Evolutionary conservation across 2,329 filamentous ascomycete genomes (phyloP).

Genomic region (Furcasterigmium furcatum): DNA sequence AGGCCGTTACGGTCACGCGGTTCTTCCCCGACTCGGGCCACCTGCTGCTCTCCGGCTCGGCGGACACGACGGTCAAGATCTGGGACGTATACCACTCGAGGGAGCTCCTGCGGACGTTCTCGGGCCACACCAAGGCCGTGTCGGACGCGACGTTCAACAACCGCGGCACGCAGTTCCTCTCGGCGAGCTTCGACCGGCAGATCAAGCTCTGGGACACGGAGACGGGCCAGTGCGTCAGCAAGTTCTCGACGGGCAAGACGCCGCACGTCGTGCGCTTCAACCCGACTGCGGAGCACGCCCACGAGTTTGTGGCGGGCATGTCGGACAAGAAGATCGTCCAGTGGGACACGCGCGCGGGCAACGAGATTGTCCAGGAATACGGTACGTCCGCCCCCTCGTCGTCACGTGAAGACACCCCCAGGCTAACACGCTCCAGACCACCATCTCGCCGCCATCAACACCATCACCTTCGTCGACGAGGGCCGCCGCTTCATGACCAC

Average conservation of each 20-base stretch:
- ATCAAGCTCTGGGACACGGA: slow-evolving; percentile 99
- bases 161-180: slow-evolving; percentile 80
- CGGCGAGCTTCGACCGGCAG: slow-evolving; percentile 87
- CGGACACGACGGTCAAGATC: slow-evolving; percentile 87
- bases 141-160: slow-evolving; percentile 87
- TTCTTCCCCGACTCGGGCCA: slow-evolving; percentile 91
- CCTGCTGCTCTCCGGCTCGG: slow-evolving; percentile 82
- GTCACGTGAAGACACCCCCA: no score
- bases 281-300: slow-evolving; percentile 68
- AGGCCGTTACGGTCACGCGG: slow-evolving; percentile 81
- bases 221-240: slow-evolving; percentile 81
- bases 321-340: slow-evolving; percentile 99
- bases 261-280: slow-evolving; percentile 96
- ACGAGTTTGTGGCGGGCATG: slow-evolving; percentile 95
- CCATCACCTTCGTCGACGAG: slow-evolving; percentile 92
- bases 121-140: slow-evolving; percentile 84
- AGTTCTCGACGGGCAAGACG: slow-evolving; percentile 91
- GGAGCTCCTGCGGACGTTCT: slow-evolving; percentile 86
- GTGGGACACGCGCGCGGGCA: slow-evolving; percentile 78
- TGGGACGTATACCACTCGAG: slow-evolving; percentile 92
- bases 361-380: slow-evolving; percentile 90
- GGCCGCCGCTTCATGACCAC: slow-evolving; percentile 96
- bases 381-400: not conserved
- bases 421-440: slow-evolving; percentile 57
- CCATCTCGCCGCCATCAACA: slow-evolving; percentile 96